Evolutionary conservation across 768 basidiomycete genomes (phyloP), one percentile per base, ranked within the genome.

Genomic region (Wakefieldia striispora): DNA sequence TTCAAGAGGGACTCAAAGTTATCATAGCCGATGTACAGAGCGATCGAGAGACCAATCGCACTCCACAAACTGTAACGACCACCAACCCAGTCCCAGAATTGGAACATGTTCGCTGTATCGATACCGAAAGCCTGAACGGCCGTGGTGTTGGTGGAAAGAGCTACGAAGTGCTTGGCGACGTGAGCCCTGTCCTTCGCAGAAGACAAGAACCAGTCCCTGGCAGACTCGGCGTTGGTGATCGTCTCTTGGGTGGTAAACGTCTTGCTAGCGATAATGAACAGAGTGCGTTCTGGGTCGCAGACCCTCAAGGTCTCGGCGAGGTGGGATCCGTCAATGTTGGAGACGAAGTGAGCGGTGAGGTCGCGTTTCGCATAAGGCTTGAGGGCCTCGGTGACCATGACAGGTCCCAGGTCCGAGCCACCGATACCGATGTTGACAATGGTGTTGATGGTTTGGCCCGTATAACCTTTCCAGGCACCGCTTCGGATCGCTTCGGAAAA

Each of bases 41-140:
- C 89, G 70, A 99, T 98, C 39, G 91, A 90, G 51, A 98, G 78
- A 51, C 97, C 97, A 59, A 99, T 97, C 26, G 97, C 95, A 54
- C 91, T 94, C 95, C 97, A 98, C 56, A 99, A 78, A 60, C 89
- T 93, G 81, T 99, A 99, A 55, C 95, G 83, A 23, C 97, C 97
- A 54, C 97, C 97, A 55, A 99, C 97, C 97, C 97, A 99, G 72
- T 98, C 97, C 95, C 95, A 99, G 83, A 99, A 98, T 66, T 88
- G 85, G 83, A 99, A 99, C 95, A 99, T 99, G 75, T 97, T 97
- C 58, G 79, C 79, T 52, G 84, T 69, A 40, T 86, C 77, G 63
- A 99, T 99, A 36, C 97, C 97, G 63, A 99, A 99, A 3, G 78
- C 83, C 16, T 91, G 89, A 48, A 98, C 97, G 11, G 90, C 92